Evolutionary conservation across 2,329 filamentous ascomycete genomes (phyloP), one percentile per base, ranked within the genome.

Genomic region (Fusarium tjaetaba): DNA sequence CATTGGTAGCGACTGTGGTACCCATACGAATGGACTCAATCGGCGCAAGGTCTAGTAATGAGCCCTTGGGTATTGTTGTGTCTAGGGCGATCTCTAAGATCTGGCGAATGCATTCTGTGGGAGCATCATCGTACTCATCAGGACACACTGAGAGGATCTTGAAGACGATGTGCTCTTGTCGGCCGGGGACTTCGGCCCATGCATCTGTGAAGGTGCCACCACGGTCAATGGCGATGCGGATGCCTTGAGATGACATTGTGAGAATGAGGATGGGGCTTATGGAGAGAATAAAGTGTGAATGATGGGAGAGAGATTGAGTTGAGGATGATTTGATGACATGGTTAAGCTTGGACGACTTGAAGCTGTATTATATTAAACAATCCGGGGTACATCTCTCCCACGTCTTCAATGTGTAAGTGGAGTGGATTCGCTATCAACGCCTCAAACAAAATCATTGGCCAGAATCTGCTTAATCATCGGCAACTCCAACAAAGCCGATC

Each of bases 1-100:
- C 92, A 80, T 94, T 94, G 1, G 92, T 94, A 4, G 92, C 92
- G 5, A 94, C 92, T 1, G 92, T 94, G 1, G 93, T 94, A n/a
- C 93, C 92, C 92, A 94, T 94, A 28, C 92, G 89, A 76, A 94
- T 94, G 64, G 89, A 92, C 78, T 93, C 90, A 42, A 85, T 80
- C 16, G 80, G 76, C 1, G 78, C 79, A 4, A 83, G 79, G 16
- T 84, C 80, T 16, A 85, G 58, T 11, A 80, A 62, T 4, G 79
- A 75, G 2, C 81, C 82, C 10, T 81, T 76, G 1, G 83, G 81
- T 22, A 84, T 76, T 5, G 79, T 68, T 11, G 76, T 76, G 7
- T 78, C 77, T 3, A 80, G 79, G 11, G 80, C 81, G 22, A 78
- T 74, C 74, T 81, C 82, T 16, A 84, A 72, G 30, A 85, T 82